Base-by-base conservation (phyloP, 1,284 basidiomycete species). In the Athelia psychrophila region DNA sequence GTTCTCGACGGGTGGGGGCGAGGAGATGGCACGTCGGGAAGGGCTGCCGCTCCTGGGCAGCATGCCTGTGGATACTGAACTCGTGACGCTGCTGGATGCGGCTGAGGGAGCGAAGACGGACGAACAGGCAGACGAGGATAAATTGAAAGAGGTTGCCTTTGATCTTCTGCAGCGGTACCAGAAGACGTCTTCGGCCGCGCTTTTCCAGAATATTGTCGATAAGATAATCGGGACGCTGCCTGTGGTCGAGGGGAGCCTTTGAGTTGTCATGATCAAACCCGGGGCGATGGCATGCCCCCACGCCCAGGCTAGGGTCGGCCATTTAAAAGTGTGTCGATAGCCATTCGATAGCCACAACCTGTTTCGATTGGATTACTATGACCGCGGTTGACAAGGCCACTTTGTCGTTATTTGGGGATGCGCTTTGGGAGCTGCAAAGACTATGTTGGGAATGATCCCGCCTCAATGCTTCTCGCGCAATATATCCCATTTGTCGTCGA, bases 1-100 rank as follows among this genome's bases (percentile, higher is more conserved):
- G 48, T 99, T 98, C 73, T 97, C 95, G 5, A 91, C 86, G 10
- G 95, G 95, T 12, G 97, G 97, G 2, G 97, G 95, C 0, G 83
- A 90, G 71, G 87, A 85, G 61, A 86, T 95, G 84, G 93, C 94
- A 0, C 72, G 78, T 56, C 77, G 80, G 44, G 91, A 95, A 66
- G 79, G 75, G 6, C 64, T 98, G 23, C 69, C 68, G 44, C 98
- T 97, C 67, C 74, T 99, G 51, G 97, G 97, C 2, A 81, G 91
- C 47, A 79, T 99, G 27, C 97, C 97, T 2, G 91, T 99, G 49
- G 97, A 99, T 73, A 91, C 92, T 0, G 91, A 92, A 59, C 80
- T 99, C 23, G 95, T 97, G 46, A 83, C 83, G 22, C 70, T 98
- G 46, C 71, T 99, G 60, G 96, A 99, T 64, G 89, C 86, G 20